Base-by-base conservation (phyloP, 2,329 filamentous ascomycete species). In the Coleophoma crateriformis region DNA sequence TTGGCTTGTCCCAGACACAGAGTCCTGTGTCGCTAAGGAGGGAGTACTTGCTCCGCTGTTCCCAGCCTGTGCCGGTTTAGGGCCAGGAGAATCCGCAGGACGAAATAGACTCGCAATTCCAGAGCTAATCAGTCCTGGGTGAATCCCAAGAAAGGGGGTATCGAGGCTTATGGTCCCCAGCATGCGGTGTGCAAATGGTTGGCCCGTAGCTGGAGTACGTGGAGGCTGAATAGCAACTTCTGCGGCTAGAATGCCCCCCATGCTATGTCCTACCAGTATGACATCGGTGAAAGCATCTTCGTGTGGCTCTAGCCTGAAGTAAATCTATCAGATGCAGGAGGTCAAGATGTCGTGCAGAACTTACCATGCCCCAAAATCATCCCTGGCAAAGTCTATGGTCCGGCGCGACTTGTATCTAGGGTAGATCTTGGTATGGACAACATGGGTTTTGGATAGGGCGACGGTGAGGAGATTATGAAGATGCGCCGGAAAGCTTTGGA, bases 341-440 rank as follows among this genome's bases (percentile, higher is more conserved):
- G 19, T 34, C 3, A 20, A 19, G 35, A 45, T 22, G 20, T 10
- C 22, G 19, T 37, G 11, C 20, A 17, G 48, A 32, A 59, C 69
- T 53, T 67, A 82, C 82, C 91, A 96, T 56, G 69, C 72, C 62
- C 88, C 92, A 64, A 96, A 95, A 62, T 89, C 87, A 62, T 95
- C 86, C 50, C 86, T 77, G 3, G 89, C 90, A 59, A 88, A 77
- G 17, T 84, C 76, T 48, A 91, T 82, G 35, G 82, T 76, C 58
- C 82, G 81, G 60, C 87, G 85, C 0, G 87, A 89, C 63, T 86
- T 87, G 69, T 91, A 92, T 37, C 84, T 78, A 1, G 88, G 88
- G 62, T 92, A 91, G 50, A 91, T 83, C 66, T 95, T 95, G 53
- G 90, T 88, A 67, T 95, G 89, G 1, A 96, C 83, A 34, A 85